These are phyloP conservation scores for Petunia secreta DNA, from an alignment of 257 asterid genomes.

Conservation along the genomic window DNA sequence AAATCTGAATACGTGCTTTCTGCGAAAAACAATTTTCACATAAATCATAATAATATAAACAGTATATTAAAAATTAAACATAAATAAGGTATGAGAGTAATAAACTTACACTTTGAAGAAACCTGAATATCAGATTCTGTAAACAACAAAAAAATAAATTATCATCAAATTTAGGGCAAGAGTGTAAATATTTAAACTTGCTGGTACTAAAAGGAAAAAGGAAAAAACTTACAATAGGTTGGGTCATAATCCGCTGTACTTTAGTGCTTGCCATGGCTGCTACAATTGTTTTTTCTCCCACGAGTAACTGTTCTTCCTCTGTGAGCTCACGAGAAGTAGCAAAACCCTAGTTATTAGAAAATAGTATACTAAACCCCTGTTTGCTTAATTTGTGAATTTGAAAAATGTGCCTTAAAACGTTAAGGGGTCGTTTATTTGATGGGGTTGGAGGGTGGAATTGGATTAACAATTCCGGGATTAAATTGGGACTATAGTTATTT, in stretches of 20 bases:
- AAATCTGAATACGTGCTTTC: conserved; percentile 64
- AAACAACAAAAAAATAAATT: not conserved
- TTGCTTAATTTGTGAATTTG: not conserved
- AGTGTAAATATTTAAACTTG: not conserved
- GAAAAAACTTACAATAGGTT: conserved; percentile 49
- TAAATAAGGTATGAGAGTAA: not conserved
- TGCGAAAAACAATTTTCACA: conserved; percentile 29
- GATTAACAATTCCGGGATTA: too few relatives aligned
- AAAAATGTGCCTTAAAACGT: too few relatives aligned
- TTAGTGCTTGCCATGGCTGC: conserved; percentile 69
- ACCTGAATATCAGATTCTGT: conserved; percentile 71
- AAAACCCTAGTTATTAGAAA: conserved; percentile 19
- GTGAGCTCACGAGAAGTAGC: not conserved
- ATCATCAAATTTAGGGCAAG: not conserved
- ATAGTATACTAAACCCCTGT: not conserved
- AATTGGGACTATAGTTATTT: too few relatives aligned
- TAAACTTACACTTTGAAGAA: conserved; percentile 64
- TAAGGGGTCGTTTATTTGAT: not conserved
- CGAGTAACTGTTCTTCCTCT: not conserved
- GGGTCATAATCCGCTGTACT: conserved; percentile 74
- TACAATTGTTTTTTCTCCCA: conserved; percentile 9
- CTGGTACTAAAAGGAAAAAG: not conserved
- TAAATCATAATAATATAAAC: not conserved
- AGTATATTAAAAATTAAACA: not conserved
- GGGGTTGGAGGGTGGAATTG: too few relatives aligned